Evolutionary conservation across 805 yeast species (phyloP), one percentile per base, ranked within the genome.

Genomic region (Phaffomyces antillensis): DNA sequence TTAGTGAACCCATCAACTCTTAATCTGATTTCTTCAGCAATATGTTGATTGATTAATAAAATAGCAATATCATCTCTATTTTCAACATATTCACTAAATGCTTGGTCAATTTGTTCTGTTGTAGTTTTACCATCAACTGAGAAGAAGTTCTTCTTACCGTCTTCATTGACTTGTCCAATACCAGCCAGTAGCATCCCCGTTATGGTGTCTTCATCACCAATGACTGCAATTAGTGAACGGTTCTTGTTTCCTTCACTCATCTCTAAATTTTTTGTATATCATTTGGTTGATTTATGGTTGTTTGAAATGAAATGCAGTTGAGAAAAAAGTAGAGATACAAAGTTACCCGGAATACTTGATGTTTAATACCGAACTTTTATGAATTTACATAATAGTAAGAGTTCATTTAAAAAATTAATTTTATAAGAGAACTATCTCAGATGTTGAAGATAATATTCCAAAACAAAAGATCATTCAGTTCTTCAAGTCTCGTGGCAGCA

Each of bases 121-220:
- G 83, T 68, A 9, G 96, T 86, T 64, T 83, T 85, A 46, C 81
- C 80, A 47, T 87, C 91, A 42, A 85, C 91, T 42, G 83, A 76
- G 48, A 66, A 64, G 65, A 93, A 93, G 72, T 93, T 93, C 69
- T 87, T 82, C 24, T 70, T 70, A 36, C 79, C 72, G n/a, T 67
- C 64, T 42, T 67, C 73, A 23, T 69, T 73, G 18, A 89, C 81
- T 60, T 91, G 95, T 24, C 99, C 99, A 47, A 87, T 81, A 26
- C 99, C 99, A 1, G 99, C 99, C 47, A 93, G 75, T 32, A 93
- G 72, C 73, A 93, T 77, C 4, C 99, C 99, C 2, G 99, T 93
- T 48, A 93, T 90, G 20, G 98, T 85, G 61, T 93, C 98, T 68
- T 93, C 99, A 60, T 93, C 99, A 16, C 97, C 99, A 59, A 93